phyloP scores from a whole-genome alignment of 768 basidiomycete species.

The Hortiboletus flavorubellus region DNA sequence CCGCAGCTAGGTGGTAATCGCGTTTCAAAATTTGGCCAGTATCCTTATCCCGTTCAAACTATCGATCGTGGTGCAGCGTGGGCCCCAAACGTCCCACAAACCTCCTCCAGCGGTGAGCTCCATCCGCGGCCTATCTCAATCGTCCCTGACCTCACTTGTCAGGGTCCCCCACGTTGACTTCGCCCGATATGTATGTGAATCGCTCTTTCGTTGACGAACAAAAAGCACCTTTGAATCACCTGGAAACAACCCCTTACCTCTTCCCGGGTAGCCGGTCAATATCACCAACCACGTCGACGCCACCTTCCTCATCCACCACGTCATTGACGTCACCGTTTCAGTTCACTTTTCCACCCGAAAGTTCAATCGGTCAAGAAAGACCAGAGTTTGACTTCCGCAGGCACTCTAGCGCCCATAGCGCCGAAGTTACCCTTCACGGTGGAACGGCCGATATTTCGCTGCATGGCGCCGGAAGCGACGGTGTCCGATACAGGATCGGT shows the following conservation, averaged over 20 bases:
- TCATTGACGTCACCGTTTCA: slow-evolving; percentile 66
- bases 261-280: slow-evolving; percentile 68
- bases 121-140: slow-evolving; percentile 26
- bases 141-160: slow-evolving; percentile 37
- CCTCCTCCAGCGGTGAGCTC: slow-evolving; percentile 32
- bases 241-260: slow-evolving; percentile 56
- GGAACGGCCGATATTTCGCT: slow-evolving; percentile 71
- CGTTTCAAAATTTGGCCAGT: slow-evolving; percentile 50
- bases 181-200: slow-evolving; percentile 45
- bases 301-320: slow-evolving; percentile 55
- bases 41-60: slow-evolving; percentile 40
- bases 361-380: slow-evolving; percentile 49
- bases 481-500: slow-evolving; percentile 58
- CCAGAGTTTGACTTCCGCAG: slow-evolving; percentile 67
- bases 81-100: slow-evolving; percentile 29
- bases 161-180: slow-evolving; percentile 55
- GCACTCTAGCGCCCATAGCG: slow-evolving; percentile 46
- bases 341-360: slow-evolving; percentile 57
- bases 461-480: slow-evolving; percentile 47
- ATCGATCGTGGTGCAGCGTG: slow-evolving; percentile 31
- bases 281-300: slow-evolving; percentile 64
- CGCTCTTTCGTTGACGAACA: slow-evolving; percentile 54
- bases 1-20: slow-evolving; percentile 42
- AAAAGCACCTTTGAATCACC: slow-evolving; percentile 47
- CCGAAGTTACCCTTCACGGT: slow-evolving; percentile 69